Conservation (phyloP, 352 stramenopile species). For the Globisporangium spinosum region DNA sequence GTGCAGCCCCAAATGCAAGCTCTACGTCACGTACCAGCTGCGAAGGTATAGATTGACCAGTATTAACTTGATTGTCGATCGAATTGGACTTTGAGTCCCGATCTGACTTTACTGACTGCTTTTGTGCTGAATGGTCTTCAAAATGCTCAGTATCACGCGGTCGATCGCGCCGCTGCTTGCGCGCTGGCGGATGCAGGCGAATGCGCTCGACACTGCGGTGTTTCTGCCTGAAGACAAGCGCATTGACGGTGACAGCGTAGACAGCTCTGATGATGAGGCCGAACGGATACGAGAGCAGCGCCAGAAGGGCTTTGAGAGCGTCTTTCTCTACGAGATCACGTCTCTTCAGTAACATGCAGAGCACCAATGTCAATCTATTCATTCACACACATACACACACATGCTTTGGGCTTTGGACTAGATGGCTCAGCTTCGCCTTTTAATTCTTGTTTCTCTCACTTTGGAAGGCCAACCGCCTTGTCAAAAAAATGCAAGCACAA, state of each 20-base stretch:
- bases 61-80: neutral
- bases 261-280: conserved; percentile 6
- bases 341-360: neutral
- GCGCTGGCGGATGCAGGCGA: conserved; percentile 44
- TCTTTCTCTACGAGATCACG: conserved; percentile 60
- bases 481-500: conserved; percentile 4
- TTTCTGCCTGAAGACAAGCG: conserved; percentile 16
- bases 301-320: conserved; percentile 30
- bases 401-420: neutral
- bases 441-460: conserved; percentile 38
- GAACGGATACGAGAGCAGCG: conserved; percentile 4
- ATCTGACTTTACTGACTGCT: neutral
- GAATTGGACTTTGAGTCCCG: neutral
- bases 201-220: conserved; percentile 27
- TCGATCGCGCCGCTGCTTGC: conserved; percentile 52
- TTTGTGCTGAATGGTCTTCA: neutral
- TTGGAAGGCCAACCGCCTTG: conserved; percentile 4
- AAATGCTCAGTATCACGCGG: conserved; percentile 36
- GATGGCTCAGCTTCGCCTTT: conserved; percentile 81
- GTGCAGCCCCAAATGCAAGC: conserved; percentile 34
- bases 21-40: conserved; percentile 65
- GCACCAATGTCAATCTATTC: neutral
- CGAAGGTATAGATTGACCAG: conserved; percentile 29
- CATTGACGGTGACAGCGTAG: neutral
- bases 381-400: conserved; percentile 9